Conservation (phyloP, 2,329 filamentous ascomycete genomes). For the Alternaria alternata region DNA sequence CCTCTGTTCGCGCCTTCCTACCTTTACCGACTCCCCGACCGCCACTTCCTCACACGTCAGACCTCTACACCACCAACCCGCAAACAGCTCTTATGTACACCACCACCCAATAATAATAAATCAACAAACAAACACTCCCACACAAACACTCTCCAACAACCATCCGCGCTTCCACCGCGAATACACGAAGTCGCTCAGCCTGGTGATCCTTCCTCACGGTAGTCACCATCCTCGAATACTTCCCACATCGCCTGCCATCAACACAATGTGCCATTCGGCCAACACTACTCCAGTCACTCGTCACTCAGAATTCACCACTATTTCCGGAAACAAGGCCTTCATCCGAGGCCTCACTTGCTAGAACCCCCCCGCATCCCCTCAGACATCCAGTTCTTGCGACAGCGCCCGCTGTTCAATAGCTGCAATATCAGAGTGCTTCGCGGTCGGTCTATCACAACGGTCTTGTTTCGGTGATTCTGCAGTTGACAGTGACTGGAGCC, state of each 20-base stretch:
- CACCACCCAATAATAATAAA: slow-evolving; percentile 39
- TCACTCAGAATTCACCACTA: slow-evolving; percentile 52
- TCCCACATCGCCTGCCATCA: slow-evolving; percentile 34
- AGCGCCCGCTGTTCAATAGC: slow-evolving; percentile 46
- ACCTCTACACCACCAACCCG: slow-evolving; percentile 29
- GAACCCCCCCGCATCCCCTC: slow-evolving; percentile 44
- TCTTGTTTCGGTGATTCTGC: slow-evolving; percentile 55
- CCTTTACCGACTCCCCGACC: slow-evolving; percentile 34
- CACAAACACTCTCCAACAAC: slow-evolving; percentile 3
- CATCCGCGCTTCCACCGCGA: slow-evolving; percentile 19
- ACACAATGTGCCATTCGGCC: slow-evolving; percentile 49
- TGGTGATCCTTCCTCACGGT: slow-evolving; percentile 37
- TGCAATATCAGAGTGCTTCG: slow-evolving; percentile 49
- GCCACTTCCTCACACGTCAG: slow-evolving; percentile 42
- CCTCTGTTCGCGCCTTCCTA: slow-evolving; percentile 20
- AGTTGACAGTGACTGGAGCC: slow-evolving; percentile 55
- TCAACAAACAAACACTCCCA: slow-evolving; percentile 20
- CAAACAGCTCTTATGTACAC: slow-evolving; percentile 28
- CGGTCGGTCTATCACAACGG: slow-evolving; percentile 47
- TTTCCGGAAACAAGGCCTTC: slow-evolving; percentile 52
- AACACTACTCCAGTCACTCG: slow-evolving; percentile 53
- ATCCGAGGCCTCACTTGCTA: slow-evolving; percentile 49
- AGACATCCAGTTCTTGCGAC: slow-evolving; percentile 45
- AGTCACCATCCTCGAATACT: slow-evolving; percentile 39
- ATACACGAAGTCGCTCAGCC: slow-evolving; percentile 39